These are phyloP conservation scores for Tubosaeta brunneosetosa DNA, from an alignment of 768 basidiomycete species.

Conservation along the genomic window DNA sequence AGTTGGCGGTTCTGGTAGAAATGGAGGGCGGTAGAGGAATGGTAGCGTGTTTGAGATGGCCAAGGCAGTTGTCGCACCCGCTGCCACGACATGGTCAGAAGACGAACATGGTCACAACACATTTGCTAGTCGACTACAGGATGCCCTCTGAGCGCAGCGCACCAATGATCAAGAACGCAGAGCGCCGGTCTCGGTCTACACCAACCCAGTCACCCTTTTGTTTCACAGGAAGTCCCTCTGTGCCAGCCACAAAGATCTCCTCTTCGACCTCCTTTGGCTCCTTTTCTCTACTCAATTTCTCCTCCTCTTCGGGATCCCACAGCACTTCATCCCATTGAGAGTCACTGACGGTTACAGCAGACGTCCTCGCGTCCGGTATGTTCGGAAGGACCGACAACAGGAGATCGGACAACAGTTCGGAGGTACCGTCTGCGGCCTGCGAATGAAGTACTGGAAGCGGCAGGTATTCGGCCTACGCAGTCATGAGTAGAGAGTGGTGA, in stretches of 20 bases:
- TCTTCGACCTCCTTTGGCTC: conserved; percentile 31
- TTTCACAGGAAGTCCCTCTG: conserved; percentile 46
- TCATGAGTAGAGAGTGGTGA: conserved; percentile 1
- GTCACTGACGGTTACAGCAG: conserved; percentile 74
- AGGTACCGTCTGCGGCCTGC: conserved; percentile 60
- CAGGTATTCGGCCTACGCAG: conserved; percentile 72
- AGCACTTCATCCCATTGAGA: conserved; percentile 78
- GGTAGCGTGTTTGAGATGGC: conserved; percentile 11
- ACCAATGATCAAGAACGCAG: conserved; percentile 76
- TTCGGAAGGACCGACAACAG: conserved; percentile 72
- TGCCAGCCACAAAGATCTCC: conserved; percentile 59
- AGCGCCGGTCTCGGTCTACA: conserved; percentile 71
- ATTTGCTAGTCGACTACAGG: conserved; percentile 32
- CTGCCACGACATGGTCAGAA: conserved; percentile 25
- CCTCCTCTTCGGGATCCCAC: conserved; percentile 68
- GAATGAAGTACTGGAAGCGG: conserved; percentile 68
- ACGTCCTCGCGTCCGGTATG: conserved; percentile 65
- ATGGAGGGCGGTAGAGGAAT: conserved; percentile 42
- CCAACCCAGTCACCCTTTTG: conserved; percentile 71
- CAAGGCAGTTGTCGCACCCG: conserved; percentile 1
- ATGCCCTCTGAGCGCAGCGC: conserved; percentile 71
- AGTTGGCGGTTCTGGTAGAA: conserved; percentile 84
- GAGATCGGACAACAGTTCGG: conserved; percentile 70
- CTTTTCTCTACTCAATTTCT: conserved; percentile 27
- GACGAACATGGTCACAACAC: not conserved